A percentile compares a stretch with the other conserved stretches of the same genome.
Evolutionary conservation across 441 rosid species (phyloP).

Genomic region (Bruguiera hainesii): DNA sequence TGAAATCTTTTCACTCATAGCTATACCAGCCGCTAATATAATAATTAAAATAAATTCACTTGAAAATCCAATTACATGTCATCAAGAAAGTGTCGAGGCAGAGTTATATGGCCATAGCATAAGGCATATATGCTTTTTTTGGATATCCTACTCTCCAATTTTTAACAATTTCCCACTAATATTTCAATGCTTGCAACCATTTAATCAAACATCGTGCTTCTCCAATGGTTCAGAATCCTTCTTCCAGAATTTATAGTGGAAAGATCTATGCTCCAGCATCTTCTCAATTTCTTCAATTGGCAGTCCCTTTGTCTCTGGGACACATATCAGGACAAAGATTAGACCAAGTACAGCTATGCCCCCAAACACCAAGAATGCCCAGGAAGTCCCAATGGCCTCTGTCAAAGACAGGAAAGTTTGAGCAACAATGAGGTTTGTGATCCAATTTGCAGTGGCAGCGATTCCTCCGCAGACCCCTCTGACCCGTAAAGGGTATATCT

Average conservation of each 20-base stretch:
- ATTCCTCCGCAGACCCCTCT: slow-evolving; percentile 84
- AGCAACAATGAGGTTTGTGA: slow-evolving; percentile 68
- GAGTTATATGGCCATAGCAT: too few species aligned
- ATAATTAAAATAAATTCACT: too few species aligned
- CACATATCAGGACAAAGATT: slow-evolving; percentile 53
- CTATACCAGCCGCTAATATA: too few species aligned
- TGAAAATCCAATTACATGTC: too few species aligned
- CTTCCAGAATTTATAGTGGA: slow-evolving; percentile 60
- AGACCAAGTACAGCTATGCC: slow-evolving; percentile 48
- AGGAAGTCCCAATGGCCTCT: slow-evolving; percentile 62
- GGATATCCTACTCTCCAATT: too few species aligned
- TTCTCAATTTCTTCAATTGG: slow-evolving; percentile 75
- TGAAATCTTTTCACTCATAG: too few species aligned
- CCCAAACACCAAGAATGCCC: slow-evolving; percentile 65
- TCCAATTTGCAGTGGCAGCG: slow-evolving; percentile 84
- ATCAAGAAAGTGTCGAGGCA: too few species aligned
- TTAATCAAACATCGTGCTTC: slow-evolving; percentile 30
- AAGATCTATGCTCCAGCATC: slow-evolving; percentile 53
- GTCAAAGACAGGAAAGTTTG: slow-evolving; percentile 60
- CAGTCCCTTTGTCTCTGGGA: slow-evolving; percentile 78
- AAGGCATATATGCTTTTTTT: too few species aligned
- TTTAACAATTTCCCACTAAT: too few species aligned
- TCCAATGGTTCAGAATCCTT: slow-evolving; percentile 25
- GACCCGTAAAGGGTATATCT: slow-evolving; percentile 69
- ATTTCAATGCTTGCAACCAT: too few species aligned